These are phyloP conservation scores for Aspergillus alliaceus DNA, from an alignment of 2,329 filamentous ascomycete species.

Conservation along the genomic window DNA sequence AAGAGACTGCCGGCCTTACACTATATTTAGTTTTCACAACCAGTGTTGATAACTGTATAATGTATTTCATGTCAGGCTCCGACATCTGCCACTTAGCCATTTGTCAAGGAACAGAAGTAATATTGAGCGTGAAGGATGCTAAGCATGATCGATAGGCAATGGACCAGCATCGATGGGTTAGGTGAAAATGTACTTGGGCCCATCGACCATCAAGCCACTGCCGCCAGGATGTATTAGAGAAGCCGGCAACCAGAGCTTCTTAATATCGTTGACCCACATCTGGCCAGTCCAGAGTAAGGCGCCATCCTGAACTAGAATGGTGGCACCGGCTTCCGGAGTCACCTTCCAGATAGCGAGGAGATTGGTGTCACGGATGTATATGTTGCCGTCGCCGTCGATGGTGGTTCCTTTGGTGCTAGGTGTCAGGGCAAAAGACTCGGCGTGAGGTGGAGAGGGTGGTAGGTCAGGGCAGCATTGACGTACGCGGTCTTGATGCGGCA, in stretches of 20 bases:
- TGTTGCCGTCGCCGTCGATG: slow-evolving; percentile 39
- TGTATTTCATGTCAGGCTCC: not conserved
- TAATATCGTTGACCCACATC: slow-evolving; percentile 5
- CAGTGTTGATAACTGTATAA: no score
- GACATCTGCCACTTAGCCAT: no score
- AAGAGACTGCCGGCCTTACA: no score
- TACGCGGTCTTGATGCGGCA: slow-evolving; percentile 34
- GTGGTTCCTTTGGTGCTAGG: slow-evolving; percentile 40
- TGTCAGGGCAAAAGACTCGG: slow-evolving; percentile 31
- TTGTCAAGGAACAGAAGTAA: no score
- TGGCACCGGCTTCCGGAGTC: slow-evolving; percentile 1
- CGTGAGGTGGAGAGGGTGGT: slow-evolving; percentile 21
- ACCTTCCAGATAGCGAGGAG: slow-evolving; percentile 10
- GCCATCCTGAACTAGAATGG: slow-evolving; percentile 4
- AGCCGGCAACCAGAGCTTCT: slow-evolving; percentile 9
- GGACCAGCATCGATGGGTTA: slow-evolving; percentile 3
- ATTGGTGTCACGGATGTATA: slow-evolving; percentile 39
- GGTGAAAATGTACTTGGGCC: slow-evolving; percentile 5
- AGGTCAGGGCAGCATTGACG: slow-evolving; percentile 17
- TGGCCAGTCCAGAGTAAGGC: slow-evolving; percentile 5
- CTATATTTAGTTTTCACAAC: no score
- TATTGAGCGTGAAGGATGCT: not conserved
- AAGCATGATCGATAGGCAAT: slow-evolving; percentile 3
- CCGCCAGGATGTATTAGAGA: slow-evolving; percentile 3
- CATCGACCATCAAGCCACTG: slow-evolving; percentile 3